Evolutionary conservation across 768 basidiomycete species (phyloP), one percentile per base, ranked within the genome.

Genomic region (Artomyces pyxidatus): DNA sequence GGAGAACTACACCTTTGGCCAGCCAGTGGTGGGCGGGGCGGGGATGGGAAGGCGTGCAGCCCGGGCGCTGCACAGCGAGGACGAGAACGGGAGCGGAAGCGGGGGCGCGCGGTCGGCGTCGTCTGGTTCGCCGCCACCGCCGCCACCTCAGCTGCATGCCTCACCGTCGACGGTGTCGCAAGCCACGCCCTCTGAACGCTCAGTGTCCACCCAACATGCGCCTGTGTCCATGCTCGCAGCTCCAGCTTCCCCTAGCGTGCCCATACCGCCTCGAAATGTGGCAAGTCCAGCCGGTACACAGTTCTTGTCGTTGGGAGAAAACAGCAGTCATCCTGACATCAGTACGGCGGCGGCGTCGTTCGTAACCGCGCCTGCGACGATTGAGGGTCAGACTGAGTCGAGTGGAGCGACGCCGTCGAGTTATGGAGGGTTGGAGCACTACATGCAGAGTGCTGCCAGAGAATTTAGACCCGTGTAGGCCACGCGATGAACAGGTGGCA

Each of bases 1-100:
- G 0, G 84, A 86, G 59, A 85, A 85, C 60, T 74, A 86, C 61
- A 88, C 86, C 8, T 89, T 88, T 64, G 87, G 87, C 11, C 74
- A 79, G 35, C 72, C 72, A 0, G 65, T 81, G 5, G 45, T 52
- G 1, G 52, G 45, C 12, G 52, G 62, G 61, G 72, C 47, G 61
- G 73, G 62, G 58, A 67, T 62, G 67, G 58, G 66, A 60, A 42
- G 53, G 55, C 22, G 61, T 12, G 68, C 54, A 32, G 61, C 47
- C 26, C 38, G 0, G 48, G 52, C 17, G 28, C 38, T 19, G 37
- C 42, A 42, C 27, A 58, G 54, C 4, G 59, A 37, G 49, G 26
- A n/a, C 16, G 39, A 50, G 22, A 47, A 54, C 0, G n/a, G 11
- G 52, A 56, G 53, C 56, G 39, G 40, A 49, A 52, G 43, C 26